Base-by-base conservation (phyloP, 768 basidiomycete species). In the Gymnopilus dilepis region DNA sequence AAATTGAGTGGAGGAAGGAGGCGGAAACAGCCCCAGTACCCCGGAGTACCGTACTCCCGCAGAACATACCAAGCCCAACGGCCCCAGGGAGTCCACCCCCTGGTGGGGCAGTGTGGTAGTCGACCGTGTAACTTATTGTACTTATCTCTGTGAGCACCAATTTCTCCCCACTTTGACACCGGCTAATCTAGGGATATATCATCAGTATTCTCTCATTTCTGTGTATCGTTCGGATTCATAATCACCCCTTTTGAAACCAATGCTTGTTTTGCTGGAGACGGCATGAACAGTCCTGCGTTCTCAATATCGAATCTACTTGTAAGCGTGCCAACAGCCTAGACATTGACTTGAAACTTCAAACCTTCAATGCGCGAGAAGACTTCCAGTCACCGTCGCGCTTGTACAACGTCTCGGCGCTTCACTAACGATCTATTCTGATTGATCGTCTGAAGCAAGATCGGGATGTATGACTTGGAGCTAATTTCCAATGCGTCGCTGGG, bases 1-100 rank as follows among this genome's bases (percentile, higher is more conserved):
- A 94, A 80, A 89, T 94, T 58, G 91, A 93, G 73, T 93, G 88
- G 79, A 80, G 90, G 61, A 90, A 89, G 67, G 88, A 90, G 63
- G 65, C 77, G 34, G 83, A 77, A 51, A 74, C 76, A 24, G 70
- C 77, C 28, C 69, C 73, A 28, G 69, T 75, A 5, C 79, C 83
- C 8, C 75, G 81, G 47, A 80, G 78, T 60, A 76, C 76, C 12
- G 78, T 77, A 6, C 75, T 81, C 70, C 83, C 85, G 1, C 85
- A 84, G 74, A 82, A 76, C 67, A 83, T 84, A 55, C 84, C 82
- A 13, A 75, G 73, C 56, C 77, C 78, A 1, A 67, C 69, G 22
- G 56, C 64, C 28, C 70, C 70, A 33, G 63, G 67, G 5, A 72
- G 70, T 40, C 70, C 68, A 2, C 52, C 67, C 2, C 52, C 67